phyloP scores from a whole-genome alignment of 179 eudicot species.

The Carnegiea gigantea region DNA sequence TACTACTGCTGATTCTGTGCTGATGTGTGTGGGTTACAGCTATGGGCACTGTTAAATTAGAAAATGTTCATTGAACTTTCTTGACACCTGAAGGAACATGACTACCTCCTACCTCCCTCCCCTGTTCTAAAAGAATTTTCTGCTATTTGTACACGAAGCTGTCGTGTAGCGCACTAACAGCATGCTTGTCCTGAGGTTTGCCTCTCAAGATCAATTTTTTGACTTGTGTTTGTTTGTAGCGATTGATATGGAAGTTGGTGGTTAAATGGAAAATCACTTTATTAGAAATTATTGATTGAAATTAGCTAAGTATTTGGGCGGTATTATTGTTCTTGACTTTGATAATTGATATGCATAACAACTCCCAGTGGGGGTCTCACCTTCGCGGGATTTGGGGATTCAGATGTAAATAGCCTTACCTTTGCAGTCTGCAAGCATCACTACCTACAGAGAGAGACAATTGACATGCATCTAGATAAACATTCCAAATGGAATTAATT shows the following conservation, averaged over 20 bases:
- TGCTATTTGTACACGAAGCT: slow-evolving; percentile 13
- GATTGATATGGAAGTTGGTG: neutral
- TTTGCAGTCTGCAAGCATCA: too few relatives aligned
- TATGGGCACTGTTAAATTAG: slow-evolving; percentile 14
- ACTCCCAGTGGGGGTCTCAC: too few relatives aligned
- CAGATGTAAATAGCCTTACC: too few relatives aligned
- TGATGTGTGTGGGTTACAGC: slow-evolving; percentile 36
- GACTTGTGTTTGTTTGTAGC: neutral
- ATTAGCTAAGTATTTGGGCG: slow-evolving; percentile 12
- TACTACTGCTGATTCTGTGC: slow-evolving; percentile 19
- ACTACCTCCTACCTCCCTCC: slow-evolving; percentile 4
- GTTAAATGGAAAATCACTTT: slow-evolving; percentile 8
- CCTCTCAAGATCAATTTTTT: neutral
- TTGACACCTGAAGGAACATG: slow-evolving; percentile 15
- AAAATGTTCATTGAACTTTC: slow-evolving; percentile 22
- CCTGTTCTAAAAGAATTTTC: slow-evolving; percentile 9
- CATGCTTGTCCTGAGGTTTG: slow-evolving; percentile 4
- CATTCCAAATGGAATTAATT: neutral
- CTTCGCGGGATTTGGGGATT: too few relatives aligned
- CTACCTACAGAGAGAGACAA: too few relatives aligned
- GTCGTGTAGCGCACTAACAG: slow-evolving; percentile 33
- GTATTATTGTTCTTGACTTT: neutral
- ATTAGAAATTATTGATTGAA: neutral
- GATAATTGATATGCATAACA: neutral
- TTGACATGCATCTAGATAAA: slow-evolving; percentile 1